Percentiles rank a stretch among this genome's conserved stretches.
These are phyloP conservation scores for Pochonia chlamydosporia DNA, from an alignment of 2,329 filamentous ascomycete genomes.

Conservation along the genomic window DNA sequence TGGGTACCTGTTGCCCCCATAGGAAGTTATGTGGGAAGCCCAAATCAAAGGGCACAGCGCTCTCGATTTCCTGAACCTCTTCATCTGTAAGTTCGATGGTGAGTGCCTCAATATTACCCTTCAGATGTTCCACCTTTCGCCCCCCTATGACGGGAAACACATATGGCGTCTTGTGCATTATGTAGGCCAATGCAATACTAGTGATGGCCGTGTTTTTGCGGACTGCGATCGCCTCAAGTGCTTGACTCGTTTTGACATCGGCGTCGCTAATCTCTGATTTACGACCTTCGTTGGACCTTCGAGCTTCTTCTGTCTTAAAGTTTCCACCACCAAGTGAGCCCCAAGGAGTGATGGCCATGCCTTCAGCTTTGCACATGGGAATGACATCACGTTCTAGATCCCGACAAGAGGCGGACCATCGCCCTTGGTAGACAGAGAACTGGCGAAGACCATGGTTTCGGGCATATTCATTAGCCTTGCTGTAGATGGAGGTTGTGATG, in stretches of 20 bases:
- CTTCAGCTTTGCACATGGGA: slow-evolving; percentile 35
- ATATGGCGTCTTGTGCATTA: slow-evolving; percentile 65
- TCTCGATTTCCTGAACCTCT: slow-evolving; percentile 63
- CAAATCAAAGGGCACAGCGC: slow-evolving; percentile 53
- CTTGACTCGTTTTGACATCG: slow-evolving; percentile 44
- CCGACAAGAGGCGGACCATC: slow-evolving; percentile 32
- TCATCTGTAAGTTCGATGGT: slow-evolving; percentile 51
- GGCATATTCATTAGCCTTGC: slow-evolving; percentile 63
- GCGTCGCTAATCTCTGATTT: slow-evolving; percentile 37
- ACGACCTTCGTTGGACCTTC: slow-evolving; percentile 29
- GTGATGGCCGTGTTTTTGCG: slow-evolving; percentile 38
- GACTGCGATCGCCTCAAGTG: slow-evolving; percentile 43
- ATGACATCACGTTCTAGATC: slow-evolving; percentile 39
- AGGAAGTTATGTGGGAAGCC: slow-evolving; percentile 64
- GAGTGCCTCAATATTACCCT: slow-evolving; percentile 64
- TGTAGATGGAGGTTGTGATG: slow-evolving; percentile 12
- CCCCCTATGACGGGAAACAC: slow-evolving; percentile 71
- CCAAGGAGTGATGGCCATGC: slow-evolving; percentile 54
- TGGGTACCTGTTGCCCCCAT: slow-evolving; percentile 31
- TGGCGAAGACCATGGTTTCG: slow-evolving; percentile 62
- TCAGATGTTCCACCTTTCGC: slow-evolving; percentile 62
- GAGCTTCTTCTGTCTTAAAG: slow-evolving; percentile 35
- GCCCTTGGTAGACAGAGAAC: slow-evolving; percentile 50
- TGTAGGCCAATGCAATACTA: slow-evolving; percentile 62
- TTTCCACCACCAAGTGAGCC: slow-evolving; percentile 46